phyloP scores from a whole-genome alignment of 139 green algal genomes.

The Chlamydomonas sp. region DNA sequence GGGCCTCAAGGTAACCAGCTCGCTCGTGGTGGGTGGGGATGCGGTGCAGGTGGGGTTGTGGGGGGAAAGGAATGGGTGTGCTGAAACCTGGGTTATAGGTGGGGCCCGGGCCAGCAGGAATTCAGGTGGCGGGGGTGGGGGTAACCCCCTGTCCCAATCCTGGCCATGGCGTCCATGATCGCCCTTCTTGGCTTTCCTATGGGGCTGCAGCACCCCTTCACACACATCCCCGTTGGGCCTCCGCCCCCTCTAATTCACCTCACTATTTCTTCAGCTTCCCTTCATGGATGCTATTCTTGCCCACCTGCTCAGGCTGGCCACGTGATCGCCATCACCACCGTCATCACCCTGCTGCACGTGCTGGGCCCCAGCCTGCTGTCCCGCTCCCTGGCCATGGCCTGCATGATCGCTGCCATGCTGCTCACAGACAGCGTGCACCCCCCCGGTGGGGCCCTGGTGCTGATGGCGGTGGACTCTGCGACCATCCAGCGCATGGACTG shows the following conservation, averaged over 20 bases:
- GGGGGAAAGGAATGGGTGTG: too few species aligned
- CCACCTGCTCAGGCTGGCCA: conserved; percentile 5
- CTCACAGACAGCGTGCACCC: conserved; percentile 55
- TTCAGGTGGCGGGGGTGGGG: too few species aligned
- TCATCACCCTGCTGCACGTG: conserved; percentile 36
- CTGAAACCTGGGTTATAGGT: too few species aligned
- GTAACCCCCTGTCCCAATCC: too few species aligned
- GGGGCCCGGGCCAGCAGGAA: too few species aligned
- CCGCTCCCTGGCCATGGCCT: conserved; percentile 49
- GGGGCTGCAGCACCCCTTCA: too few species aligned
- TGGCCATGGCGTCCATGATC: too few species aligned
- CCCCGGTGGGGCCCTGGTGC: conserved; percentile 56
- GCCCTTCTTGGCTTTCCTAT: too few species aligned
- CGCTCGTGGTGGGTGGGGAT: too few species aligned
- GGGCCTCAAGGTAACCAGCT: too few species aligned
- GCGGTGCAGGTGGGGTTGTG: too few species aligned
- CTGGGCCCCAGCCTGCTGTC: conserved; percentile 27
- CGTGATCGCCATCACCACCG: conserved; percentile 35
- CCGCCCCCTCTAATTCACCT: background rate
- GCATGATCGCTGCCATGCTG: conserved; percentile 52
- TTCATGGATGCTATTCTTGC: background rate
- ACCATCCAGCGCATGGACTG: conserved; percentile 45
- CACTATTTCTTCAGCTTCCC: background rate
- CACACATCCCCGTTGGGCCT: too few species aligned
- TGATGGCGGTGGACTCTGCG: conserved; percentile 56